Percentiles rank a stretch among this genome's conserved stretches.
Conservation (phyloP, 2,329 filamentous ascomycete species). For the Colletotrichum plurivorum region DNA sequence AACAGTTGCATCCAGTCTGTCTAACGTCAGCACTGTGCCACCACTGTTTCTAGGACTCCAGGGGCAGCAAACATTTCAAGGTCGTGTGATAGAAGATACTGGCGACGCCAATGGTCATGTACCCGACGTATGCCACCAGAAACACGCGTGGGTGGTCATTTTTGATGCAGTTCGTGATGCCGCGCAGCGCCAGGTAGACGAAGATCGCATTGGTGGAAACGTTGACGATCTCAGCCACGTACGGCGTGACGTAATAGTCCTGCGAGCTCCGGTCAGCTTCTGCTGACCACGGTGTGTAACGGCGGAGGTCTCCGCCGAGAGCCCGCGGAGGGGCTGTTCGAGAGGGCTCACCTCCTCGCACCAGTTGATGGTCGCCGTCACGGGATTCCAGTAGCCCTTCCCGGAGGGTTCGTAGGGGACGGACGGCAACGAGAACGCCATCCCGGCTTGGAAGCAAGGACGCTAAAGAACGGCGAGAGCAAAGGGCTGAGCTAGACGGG, state of each 20-base stretch:
- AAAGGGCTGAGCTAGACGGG: too few species aligned
- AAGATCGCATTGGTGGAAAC: slow-evolving; percentile 85
- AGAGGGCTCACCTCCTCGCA: slow-evolving; percentile 77
- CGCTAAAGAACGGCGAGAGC: too few species aligned
- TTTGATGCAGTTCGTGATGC: slow-evolving; percentile 79
- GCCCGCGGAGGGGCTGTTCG: slow-evolving; percentile 27
- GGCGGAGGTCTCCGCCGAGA: neutral
- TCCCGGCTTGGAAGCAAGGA: too few species aligned
- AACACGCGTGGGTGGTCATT: slow-evolving; percentile 85
- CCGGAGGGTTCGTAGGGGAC: too few species aligned
- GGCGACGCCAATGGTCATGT: slow-evolving; percentile 67
- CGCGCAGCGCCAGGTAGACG: slow-evolving; percentile 81
- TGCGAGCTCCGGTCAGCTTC: slow-evolving; percentile 42
- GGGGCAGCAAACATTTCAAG: slow-evolving; percentile 63
- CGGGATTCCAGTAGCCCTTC: slow-evolving; percentile 75
- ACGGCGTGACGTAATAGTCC: slow-evolving; percentile 79
- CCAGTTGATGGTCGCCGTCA: slow-evolving; percentile 83
- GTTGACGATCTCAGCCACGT: slow-evolving; percentile 84
- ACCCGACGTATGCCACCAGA: slow-evolving; percentile 71
- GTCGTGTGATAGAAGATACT: slow-evolving; percentile 71
- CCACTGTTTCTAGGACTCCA: neutral
- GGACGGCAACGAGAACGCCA: too few species aligned
- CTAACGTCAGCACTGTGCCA: neutral
- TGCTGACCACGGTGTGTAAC: neutral
- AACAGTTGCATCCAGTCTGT: slow-evolving; percentile 71